phyloP scores from a whole-genome alignment of 495 filamentous ascomycete species.

The Podospora australis region DNA sequence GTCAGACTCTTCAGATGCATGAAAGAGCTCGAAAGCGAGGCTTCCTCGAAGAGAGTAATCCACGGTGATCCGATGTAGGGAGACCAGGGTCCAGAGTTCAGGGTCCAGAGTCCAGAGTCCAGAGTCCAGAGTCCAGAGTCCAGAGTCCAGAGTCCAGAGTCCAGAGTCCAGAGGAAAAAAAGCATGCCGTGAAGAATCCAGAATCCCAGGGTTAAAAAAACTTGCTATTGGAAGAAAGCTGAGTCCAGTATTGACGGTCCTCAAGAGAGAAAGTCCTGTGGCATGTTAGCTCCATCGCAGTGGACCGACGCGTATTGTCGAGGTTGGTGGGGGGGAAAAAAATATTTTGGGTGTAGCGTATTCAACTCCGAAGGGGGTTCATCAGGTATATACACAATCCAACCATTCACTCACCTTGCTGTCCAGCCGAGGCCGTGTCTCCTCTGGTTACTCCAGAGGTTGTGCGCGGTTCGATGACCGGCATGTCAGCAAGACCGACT shows the following conservation, averaged over 20 bases:
- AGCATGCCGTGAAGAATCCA: background rate
- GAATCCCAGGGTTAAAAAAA: background rate
- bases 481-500: conserved; percentile 10
- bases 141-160: background rate
- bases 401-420: conserved; percentile 42
- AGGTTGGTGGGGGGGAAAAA: conserved; percentile 9
- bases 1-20: background rate
- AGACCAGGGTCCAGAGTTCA: too few relatives aligned
- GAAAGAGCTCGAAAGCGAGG: background rate
- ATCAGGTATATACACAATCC: conserved; percentile 40
- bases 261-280: conserved; percentile 7
- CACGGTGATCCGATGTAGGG: too few relatives aligned
- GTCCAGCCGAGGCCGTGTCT: conserved; percentile 34
- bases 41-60: too few relatives aligned
- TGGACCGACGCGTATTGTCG: conserved; percentile 5
- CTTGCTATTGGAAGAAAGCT: background rate
- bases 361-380: conserved; percentile 28
- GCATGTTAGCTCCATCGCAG: conserved; percentile 21
- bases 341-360: conserved; percentile 24
- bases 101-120: too few relatives aligned
- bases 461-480: conserved; percentile 8
- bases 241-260: background rate
- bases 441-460: conserved; percentile 23
- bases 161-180: background rate
- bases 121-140: too few relatives aligned